A percentile compares a stretch with the other conserved stretches of the same genome.
Evolutionary conservation across 2,329 filamentous ascomycete species (phyloP).

Genomic region (Nakataea oryzae): DNA sequence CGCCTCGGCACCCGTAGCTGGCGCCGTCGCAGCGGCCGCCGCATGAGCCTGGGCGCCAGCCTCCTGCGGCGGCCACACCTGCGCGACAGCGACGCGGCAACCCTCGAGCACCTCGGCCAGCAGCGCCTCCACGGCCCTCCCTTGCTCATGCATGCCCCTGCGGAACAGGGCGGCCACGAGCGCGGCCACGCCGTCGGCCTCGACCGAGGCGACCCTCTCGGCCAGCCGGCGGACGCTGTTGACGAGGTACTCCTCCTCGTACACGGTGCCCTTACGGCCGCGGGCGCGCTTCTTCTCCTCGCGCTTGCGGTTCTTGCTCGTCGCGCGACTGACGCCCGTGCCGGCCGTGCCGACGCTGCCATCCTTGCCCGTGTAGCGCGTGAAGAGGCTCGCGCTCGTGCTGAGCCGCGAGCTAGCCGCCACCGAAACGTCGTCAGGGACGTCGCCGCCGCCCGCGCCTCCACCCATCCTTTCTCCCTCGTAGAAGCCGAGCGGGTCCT

Average conservation of each 20-base stretch:
- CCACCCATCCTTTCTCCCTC: constrained; percentile 56
- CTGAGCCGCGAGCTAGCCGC: constrained; percentile 71
- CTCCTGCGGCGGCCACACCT: constrained; percentile 43
- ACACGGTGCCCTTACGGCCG: constrained; percentile 93
- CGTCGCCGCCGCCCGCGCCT: constrained; percentile 17
- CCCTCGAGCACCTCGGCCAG: constrained; percentile 64
- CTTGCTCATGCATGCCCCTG: constrained; percentile 79
- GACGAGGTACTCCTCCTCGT: constrained; percentile 94
- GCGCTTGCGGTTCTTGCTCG: constrained; percentile 74
- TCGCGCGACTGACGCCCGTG: constrained; percentile 66
- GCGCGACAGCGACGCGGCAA: constrained; percentile 54
- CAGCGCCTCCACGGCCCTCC: constrained; percentile 63
- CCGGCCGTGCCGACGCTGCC: constrained; percentile 56
- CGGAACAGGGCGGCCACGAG: constrained; percentile 70
- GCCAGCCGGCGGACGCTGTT: constrained; percentile 77
- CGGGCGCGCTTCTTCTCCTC: constrained; percentile 93
- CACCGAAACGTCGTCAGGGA: constrained; percentile 82
- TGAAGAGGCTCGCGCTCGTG: constrained; percentile 84
- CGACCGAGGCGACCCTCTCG: constrained; percentile 68
- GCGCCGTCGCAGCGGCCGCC: constrained; percentile 6
- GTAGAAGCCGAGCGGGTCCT: constrained; percentile 83
- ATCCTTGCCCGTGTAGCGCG: constrained; percentile 69
- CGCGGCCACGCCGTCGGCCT: constrained; percentile 55
- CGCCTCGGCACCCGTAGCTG: constrained; percentile 20
- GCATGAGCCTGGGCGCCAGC: constrained; percentile 12